phyloP scores from a whole-genome alignment of 73 alveolate genomes.

The Symbiodinium natans region DNA sequence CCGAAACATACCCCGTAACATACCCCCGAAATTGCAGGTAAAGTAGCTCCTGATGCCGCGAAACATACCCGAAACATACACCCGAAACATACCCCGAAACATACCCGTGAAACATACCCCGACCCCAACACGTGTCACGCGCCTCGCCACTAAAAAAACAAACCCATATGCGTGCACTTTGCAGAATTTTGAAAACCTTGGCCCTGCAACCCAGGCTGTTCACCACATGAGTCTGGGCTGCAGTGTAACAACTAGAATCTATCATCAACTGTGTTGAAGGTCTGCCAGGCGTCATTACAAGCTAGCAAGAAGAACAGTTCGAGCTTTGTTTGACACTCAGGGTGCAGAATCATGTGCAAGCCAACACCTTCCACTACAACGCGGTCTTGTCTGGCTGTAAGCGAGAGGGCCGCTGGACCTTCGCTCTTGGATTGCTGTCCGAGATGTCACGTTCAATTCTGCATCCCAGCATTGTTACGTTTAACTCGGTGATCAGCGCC shows the following conservation, averaged over 20 bases:
- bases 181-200: not conserved
- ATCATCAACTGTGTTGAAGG: not conserved
- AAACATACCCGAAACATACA: too few species aligned
- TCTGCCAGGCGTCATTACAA: too few species aligned
- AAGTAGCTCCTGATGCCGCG: too few species aligned
- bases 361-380: constrained; percentile 74
- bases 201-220: not conserved
- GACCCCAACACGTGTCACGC: too few species aligned
- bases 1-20: too few species aligned
- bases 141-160: too few species aligned
- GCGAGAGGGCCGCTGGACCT: not conserved
- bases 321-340: not conserved
- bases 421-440: not conserved
- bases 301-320: too few species aligned
- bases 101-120: too few species aligned
- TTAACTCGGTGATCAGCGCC: constrained; percentile 50
- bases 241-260: not conserved
- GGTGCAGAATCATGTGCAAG: constrained; percentile 16
- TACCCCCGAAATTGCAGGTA: too few species aligned
- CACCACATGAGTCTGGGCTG: not conserved
- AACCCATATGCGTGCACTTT: not conserved
- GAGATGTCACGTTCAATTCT: not conserved
- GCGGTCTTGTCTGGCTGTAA: not conserved
- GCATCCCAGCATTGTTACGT: not conserved
- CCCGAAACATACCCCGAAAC: too few species aligned